Evolutionary conservation across 2,329 filamentous ascomycete genomes (phyloP), one percentile per base, ranked within the genome.

Genomic region (Alternaria hordeiaustralica): DNA sequence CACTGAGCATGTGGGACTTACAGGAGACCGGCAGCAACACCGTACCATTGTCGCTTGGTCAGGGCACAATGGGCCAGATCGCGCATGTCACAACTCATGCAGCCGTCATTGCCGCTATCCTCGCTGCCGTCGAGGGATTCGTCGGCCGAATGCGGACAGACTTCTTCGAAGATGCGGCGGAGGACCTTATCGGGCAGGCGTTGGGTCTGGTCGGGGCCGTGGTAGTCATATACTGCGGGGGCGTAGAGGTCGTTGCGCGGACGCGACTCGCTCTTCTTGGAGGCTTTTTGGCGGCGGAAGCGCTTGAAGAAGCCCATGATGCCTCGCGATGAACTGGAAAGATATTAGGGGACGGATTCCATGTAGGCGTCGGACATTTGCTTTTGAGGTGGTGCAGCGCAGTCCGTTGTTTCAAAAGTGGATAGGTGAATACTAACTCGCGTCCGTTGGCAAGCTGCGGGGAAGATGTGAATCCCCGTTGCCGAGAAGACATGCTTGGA

Each of bases 31-130:
- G 86, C 85, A 36, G 87, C 87, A n/a, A 84, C 80, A 25, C 80
- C 75, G 69, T 85, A 85, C 94, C 94, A 98, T 72, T 85, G 85
- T 73, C 88, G 88, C 78, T 88, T 92, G 55, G 93, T 92, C 77
- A 88, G 85, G 43, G 89, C 88, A 78, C 92, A 95, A 79, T 93
- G 89, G 56, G 93, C 89, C 60, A 97, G 87, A 80, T 97, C 94
- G 70, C 94, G 90, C 84, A 96, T 87, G 82, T 97, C 93, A 83
- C 95, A 98, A 70, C 97, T 89, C 92, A 96, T 95, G 83, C 95
- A 98, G 60, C 89, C 89, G 82, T 93, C 90, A 70, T 91, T 90
- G 54, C 89, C 87, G 69, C 91, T 89, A 73, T 92, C 87, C 82
- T 98, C 95, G 75, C 92, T 95, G 45, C 89, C 90, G 69, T 93